Evolutionary conservation across 2,329 filamentous ascomycete genomes (phyloP).

Genomic region (Venturiaceae sp.): DNA sequence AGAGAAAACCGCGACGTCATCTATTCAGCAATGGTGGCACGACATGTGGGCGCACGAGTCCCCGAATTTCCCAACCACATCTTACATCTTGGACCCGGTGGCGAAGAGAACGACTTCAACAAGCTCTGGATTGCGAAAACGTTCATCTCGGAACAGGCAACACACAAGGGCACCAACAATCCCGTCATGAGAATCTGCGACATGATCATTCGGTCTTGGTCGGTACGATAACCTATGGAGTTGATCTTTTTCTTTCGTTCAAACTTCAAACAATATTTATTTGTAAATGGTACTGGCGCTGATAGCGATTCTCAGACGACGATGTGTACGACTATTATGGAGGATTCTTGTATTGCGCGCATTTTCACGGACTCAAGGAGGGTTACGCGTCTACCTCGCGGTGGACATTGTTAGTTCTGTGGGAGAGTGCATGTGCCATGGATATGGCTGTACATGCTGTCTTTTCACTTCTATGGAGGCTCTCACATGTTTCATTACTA

Average conservation of each 20-base stretch:
- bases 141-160: conserved; percentile 37
- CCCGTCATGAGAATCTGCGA: conserved; percentile 38
- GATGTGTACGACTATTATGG: neutral
- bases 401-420: too few species aligned
- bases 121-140: conserved; percentile 38
- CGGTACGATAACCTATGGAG: neutral
- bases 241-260: neutral
- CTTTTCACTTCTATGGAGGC: neutral
- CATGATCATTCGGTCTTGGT: conserved; percentile 37
- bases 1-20: conserved; percentile 84
- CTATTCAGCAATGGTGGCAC: conserved; percentile 76
- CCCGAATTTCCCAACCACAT: conserved; percentile 31
- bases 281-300: neutral
- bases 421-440: neutral
- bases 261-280: neutral
- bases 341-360: neutral
- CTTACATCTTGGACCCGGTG: conserved; percentile 22
- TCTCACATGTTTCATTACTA: neutral
- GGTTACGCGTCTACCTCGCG: neutral
- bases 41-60: conserved; percentile 58
- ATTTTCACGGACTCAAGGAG: neutral
- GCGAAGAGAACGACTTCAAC: conserved; percentile 10
- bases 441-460: neutral
- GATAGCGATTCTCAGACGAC: neutral
- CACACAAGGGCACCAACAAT: conserved; percentile 32